Evolutionary conservation across 2,329 filamentous ascomycete genomes (phyloP), one percentile per base, ranked within the genome.

Genomic region (Claviceps sp.): DNA sequence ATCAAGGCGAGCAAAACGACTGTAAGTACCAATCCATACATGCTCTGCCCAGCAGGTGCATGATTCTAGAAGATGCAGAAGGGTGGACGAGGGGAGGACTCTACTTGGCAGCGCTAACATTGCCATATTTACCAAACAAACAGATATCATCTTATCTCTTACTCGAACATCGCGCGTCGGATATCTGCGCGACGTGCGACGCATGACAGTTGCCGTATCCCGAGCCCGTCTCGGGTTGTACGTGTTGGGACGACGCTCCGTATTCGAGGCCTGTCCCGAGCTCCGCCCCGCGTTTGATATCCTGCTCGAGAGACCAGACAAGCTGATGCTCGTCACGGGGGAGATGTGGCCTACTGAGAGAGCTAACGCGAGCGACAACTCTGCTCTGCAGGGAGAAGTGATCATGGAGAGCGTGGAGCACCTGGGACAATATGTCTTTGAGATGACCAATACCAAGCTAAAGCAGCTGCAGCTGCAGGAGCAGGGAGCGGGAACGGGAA

Each of bases 1-100:
- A 97, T 63, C 93, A 98, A 71, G 94, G 93, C 65, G 93, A 98
- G 73, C 93, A 98, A 69, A 98, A 98, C 68, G 93, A 98, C 63
- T 97, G 88, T 93, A 76, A 76, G 86, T 80, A 52, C 40, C 34
- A 22, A 43, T 22, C 20, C 26, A n/a, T 13, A 5, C 16, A 45
- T 34, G 23, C 29, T 34, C 43, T 7, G 8, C 22, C 5, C 16
- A 26, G 22, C 37, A 20, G 29, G 3, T 9, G 4, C 26, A 29
- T 29, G 7, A 2, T n/a, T 11, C 9, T 34, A 34, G 29, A 34
- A 34, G 9, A 34, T 34, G 4, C 29, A 34, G 9, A 1, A 11
- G 29, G 9, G 4, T 34, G 9, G 4, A 34, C 13, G 13, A 7
- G 8, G 1, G 20, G 29, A 6, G 9, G 16, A 23, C 16, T 23